phyloP scores from a whole-genome alignment of 1,284 basidiomycete species.

The Butyriboletus appendiculatus region DNA sequence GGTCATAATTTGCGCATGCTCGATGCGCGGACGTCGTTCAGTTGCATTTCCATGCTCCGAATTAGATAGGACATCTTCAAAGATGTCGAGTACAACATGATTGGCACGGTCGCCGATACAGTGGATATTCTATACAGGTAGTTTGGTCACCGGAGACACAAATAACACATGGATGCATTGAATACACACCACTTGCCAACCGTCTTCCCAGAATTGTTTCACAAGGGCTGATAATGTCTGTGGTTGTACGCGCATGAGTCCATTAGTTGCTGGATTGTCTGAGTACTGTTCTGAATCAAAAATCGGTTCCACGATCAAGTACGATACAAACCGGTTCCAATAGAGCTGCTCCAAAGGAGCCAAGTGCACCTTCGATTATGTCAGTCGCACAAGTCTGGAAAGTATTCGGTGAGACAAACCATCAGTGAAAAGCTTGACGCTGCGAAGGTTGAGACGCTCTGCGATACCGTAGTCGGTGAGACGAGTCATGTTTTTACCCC shows the following conservation, averaged over 20 bases:
- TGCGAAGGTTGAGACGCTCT: slow-evolving; percentile 66
- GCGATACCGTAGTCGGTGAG: slow-evolving; percentile 64
- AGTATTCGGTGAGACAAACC: slow-evolving; percentile 40
- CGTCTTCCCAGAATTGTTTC: slow-evolving; percentile 64
- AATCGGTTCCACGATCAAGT: background rate
- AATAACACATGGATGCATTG: background rate
- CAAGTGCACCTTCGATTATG: slow-evolving; percentile 67
- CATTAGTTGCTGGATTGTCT: slow-evolving; percentile 71
- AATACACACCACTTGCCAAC: slow-evolving; percentile 69
- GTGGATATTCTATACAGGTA: slow-evolving; percentile 70
- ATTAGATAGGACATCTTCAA: slow-evolving; percentile 52
- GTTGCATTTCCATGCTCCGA: slow-evolving; percentile 37
- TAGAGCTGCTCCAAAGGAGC: slow-evolving; percentile 90
- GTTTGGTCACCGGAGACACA: background rate
- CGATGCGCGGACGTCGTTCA: slow-evolving; percentile 72
- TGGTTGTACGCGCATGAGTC: slow-evolving; percentile 65
- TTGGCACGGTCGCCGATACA: slow-evolving; percentile 93
- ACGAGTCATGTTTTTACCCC: slow-evolving; percentile 62
- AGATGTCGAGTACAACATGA: slow-evolving; percentile 77
- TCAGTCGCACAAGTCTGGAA: slow-evolving; percentile 6
- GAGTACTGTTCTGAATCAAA: slow-evolving; percentile 51
- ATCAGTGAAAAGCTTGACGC: slow-evolving; percentile 84
- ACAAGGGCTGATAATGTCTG: slow-evolving; percentile 56
- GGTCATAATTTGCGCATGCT: slow-evolving; percentile 90
- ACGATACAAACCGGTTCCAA: slow-evolving; percentile 54